Evolutionary conservation across 768 basidiomycete genomes (phyloP), one percentile per base, ranked within the genome.

Genomic region (Leccinellum rugosiceps): DNA sequence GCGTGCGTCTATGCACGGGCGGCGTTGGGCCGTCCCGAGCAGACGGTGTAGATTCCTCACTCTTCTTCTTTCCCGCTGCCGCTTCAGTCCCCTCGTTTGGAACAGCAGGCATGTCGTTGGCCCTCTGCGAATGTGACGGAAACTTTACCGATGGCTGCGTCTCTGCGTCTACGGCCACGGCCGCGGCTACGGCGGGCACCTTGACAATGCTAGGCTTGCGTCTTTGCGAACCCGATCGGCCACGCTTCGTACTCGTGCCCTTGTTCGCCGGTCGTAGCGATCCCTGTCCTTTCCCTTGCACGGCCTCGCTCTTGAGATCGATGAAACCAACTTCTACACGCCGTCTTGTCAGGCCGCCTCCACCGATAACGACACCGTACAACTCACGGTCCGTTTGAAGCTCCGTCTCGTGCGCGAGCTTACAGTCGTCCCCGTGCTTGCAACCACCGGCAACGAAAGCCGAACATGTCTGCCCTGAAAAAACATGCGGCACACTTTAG

Each of bases 401-500:
- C 19, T 65, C 65, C 32, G 67, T 74, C 38, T 72, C 72, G 38
- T 74, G 71, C 28, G 68, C 70, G 21, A 74, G 49, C 56, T 50
- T 70, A 49, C 71, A 72, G 58, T 72, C 64, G 28, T 64, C 53
- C 15, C 67, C 72, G 19, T 65, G 25, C 45, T 57, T 63, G 62
- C 71, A 72, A 6, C 64, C 46, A 6, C 71, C 72, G 2, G 63
- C 55, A 9, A 49, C 4, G 47, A 67, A 74, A 2, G 67, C 67
- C 10, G 65, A 53, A 46, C 71, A 72, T 35, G 58, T 31, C 61
- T 62, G 61, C 50, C 71, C 71, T 72, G 19, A 11, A 43, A 41
- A 43, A 41, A 19, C n/a, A 41, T n/a, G 38, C 13, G 13, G 30
- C 17, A 11, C 52, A 32, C 23, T 28, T 57, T 21, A 60, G 52